Percentiles rank a stretch among this genome's conserved stretches.
Evolutionary conservation across 2,329 filamentous ascomycete species (phyloP).

Genomic region (Fusarium tjaetaba): DNA sequence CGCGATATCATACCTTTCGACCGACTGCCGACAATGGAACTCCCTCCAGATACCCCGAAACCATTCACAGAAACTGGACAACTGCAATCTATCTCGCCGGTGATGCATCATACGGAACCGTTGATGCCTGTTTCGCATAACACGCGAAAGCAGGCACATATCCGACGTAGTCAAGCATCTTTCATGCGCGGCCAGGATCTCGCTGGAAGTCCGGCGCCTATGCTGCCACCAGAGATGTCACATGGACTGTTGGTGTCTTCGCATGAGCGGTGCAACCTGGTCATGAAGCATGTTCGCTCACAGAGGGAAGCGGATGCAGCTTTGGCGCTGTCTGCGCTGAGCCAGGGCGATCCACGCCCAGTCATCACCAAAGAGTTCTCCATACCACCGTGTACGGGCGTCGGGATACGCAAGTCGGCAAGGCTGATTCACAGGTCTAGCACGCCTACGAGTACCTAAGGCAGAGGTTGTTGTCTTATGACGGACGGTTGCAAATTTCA

Average conservation of each 20-base stretch:
- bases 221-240: slow-evolving; percentile 32
- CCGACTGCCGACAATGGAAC: slow-evolving; percentile 37
- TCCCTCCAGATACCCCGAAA: slow-evolving; percentile 5
- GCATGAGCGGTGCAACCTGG: slow-evolving; percentile 9
- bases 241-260: slow-evolving; percentile 20
- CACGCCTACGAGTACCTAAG: slow-evolving; percentile 23
- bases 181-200: slow-evolving; percentile 34
- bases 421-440: slow-evolving; percentile 9
- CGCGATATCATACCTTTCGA: slow-evolving; percentile 23
- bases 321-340: slow-evolving; percentile 38
- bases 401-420: slow-evolving; percentile 29
- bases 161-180: neutral
- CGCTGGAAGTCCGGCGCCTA: slow-evolving; percentile 37
- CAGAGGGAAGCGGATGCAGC: slow-evolving; percentile 39
- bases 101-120: slow-evolving; percentile 25
- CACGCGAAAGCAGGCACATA: slow-evolving; percentile 32
- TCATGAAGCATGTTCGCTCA: slow-evolving; percentile 22
- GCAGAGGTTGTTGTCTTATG: slow-evolving; percentile 15
- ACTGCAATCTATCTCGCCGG: slow-evolving; percentile 28
- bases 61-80: slow-evolving; percentile 34
- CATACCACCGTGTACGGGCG: slow-evolving; percentile 11
- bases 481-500: slow-evolving; percentile 4
- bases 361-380: neutral
- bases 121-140: slow-evolving; percentile 48
- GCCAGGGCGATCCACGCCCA: slow-evolving; percentile 25